These are phyloP conservation scores for Sanghuangporus sanghuang DNA, from an alignment of 1,284 basidiomycete genomes.

Conservation along the genomic window DNA sequence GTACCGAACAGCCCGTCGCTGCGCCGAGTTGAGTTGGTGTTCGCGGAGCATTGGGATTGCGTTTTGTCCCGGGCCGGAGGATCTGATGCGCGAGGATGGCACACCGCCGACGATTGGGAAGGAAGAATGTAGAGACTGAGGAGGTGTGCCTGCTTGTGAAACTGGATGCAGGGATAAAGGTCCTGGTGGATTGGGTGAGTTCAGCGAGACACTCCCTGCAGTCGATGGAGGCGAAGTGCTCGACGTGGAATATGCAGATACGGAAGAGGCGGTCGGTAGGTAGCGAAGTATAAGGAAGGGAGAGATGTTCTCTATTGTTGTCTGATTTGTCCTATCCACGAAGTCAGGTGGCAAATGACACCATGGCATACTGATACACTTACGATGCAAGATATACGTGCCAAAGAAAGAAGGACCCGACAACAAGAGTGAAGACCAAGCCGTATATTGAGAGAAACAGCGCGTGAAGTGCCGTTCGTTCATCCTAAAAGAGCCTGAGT, in stretches of 20 bases:
- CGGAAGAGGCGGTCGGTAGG: slow-evolving; percentile 29
- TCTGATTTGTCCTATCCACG: slow-evolving; percentile 70
- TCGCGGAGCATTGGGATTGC: slow-evolving; percentile 36
- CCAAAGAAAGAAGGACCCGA: slow-evolving; percentile 75
- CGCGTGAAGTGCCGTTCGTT: slow-evolving; percentile 65
- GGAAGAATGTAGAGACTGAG: neutral
- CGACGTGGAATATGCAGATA: neutral
- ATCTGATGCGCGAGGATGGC: neutral
- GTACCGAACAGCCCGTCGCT: slow-evolving; percentile 61
- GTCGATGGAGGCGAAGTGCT: slow-evolving; percentile 41
- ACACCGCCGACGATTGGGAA: neutral
- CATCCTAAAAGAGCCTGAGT: slow-evolving; percentile 39
- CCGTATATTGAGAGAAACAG: slow-evolving; percentile 62
- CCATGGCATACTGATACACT: slow-evolving; percentile 28
- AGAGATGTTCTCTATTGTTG: slow-evolving; percentile 77
- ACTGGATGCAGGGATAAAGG: slow-evolving; percentile 52
- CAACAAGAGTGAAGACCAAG: slow-evolving; percentile 55
- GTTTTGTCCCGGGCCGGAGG: neutral
- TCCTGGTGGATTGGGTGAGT: slow-evolving; percentile 24
- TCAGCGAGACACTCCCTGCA: slow-evolving; percentile 23
- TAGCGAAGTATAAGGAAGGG: slow-evolving; percentile 70
- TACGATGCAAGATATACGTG: slow-evolving; percentile 79
- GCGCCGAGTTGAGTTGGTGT: slow-evolving; percentile 65
- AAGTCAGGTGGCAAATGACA: neutral
- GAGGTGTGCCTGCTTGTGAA: neutral